A percentile compares a stretch with the other conserved stretches of the same genome.
Conservation (phyloP, 2,329 filamentous ascomycete genomes). For the Penicillium griseofulvum region DNA sequence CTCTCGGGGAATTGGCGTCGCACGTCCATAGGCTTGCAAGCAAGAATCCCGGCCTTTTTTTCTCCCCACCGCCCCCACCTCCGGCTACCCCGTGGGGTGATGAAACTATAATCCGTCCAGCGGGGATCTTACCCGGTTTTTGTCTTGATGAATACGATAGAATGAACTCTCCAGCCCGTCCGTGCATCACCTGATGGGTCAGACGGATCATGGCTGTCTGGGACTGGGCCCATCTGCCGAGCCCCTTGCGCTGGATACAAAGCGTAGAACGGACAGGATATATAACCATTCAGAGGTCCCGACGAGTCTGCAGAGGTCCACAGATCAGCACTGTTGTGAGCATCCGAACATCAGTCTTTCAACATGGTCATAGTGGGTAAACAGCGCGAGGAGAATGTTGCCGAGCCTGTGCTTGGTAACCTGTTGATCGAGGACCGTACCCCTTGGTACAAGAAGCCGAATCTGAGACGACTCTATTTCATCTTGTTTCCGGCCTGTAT, state of each 20-base stretch:
- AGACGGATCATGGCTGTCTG: background rate
- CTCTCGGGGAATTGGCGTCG: background rate
- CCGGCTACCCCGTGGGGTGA: constrained; percentile 12
- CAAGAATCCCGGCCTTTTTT: background rate
- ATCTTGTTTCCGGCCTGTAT: constrained; percentile 60
- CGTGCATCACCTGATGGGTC: background rate
- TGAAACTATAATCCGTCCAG: constrained; percentile 6
- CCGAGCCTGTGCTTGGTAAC: constrained; percentile 23
- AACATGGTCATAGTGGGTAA: constrained; percentile 23
- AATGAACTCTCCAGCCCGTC: background rate
- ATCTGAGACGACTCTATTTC: constrained; percentile 57
- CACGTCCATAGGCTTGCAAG: background rate
- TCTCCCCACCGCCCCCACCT: background rate
- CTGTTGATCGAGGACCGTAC: constrained; percentile 36
- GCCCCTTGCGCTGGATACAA: background rate
- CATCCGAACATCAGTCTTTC: constrained; percentile 4
- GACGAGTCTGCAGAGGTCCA: constrained; percentile 1
- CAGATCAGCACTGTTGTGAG: constrained; percentile 3
- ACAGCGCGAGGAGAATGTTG: constrained; percentile 25
- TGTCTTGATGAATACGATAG: background rate
- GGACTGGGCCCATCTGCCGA: background rate
- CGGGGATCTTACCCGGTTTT: constrained; percentile 12
- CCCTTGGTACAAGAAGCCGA: constrained; percentile 59
- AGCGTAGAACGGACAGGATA: background rate
- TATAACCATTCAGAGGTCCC: constrained; percentile 7